Evolutionary conservation across 768 basidiomycete genomes (phyloP), one percentile per base, ranked within the genome.

Genomic region (Boletus edulis): DNA sequence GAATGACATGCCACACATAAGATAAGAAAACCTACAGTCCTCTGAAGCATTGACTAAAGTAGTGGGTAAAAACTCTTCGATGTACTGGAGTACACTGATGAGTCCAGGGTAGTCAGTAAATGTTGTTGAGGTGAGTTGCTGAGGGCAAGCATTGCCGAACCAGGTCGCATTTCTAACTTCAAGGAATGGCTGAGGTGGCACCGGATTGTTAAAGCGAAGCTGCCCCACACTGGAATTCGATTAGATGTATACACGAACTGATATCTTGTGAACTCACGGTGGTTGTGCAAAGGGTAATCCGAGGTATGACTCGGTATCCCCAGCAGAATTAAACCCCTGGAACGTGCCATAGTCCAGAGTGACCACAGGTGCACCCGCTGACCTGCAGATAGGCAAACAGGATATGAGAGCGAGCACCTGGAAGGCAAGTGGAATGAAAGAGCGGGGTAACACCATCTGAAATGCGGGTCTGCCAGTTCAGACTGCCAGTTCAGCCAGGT

Each of bases 71-170:
- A 59, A 37, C 48, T 56, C 46, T 9, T 20, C 27, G 12, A 61
- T 31, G 40, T 57, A 61, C 6, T 9, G 24, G 11, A 40, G 7
- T 14, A 29, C 24, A 6, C 24, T 24, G 29, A 1, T 44, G 34
- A 51, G 39, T 24, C 52, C 55, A 14, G 57, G 34, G 17, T 45
- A 48, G 10, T 22, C 12, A 0, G 53, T 48, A 0, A 53, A 34
- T 1, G 47, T 37, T 5, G 2, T 55, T 8, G 54, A 27, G 3
- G 15, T 0, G 20, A 46, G 43, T 46, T 74, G 76, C 51, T 80
- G 78, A 17, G 72, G 71, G 50, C 78, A 80, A 4, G 76, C 68
- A 29, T 71, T 57, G 13, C 77, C 75, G 48, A 44, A 52, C 35
- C 3, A 7, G 14, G 35, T 46, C 29, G 44, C 51, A 10, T 46